phyloP scores from a whole-genome alignment of 2,329 filamentous ascomycete genomes.

The Celoporthe dispersa region DNA sequence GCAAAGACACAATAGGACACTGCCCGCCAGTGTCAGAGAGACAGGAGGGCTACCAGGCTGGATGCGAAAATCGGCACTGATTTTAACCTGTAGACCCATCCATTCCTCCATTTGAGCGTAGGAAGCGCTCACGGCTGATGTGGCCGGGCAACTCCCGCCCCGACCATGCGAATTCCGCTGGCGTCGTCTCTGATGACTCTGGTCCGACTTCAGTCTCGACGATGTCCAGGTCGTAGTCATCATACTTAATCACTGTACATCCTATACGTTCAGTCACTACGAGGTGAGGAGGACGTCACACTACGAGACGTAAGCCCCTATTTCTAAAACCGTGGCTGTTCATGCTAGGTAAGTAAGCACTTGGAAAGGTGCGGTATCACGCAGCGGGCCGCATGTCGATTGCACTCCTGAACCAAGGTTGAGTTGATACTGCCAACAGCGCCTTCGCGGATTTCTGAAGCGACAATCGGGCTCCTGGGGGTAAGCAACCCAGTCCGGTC shows the following conservation, averaged over 20 bases:
- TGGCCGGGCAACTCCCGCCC: not conserved
- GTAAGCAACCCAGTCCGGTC: not conserved
- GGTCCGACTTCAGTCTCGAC: not conserved
- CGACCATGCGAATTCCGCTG: not conserved
- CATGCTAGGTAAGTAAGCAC: not conserved
- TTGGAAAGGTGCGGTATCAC: not conserved
- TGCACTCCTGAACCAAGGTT: not conserved
- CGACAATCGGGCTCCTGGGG: not conserved
- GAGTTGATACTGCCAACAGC: not conserved
- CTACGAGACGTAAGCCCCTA: not conserved
- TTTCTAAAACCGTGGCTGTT: not conserved
- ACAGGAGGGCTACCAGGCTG: no score
- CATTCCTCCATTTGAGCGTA: not conserved
- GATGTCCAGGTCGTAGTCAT: not conserved
- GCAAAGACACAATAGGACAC: not conserved
- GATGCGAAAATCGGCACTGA: not conserved
- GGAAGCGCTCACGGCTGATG: not conserved
- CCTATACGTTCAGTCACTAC: not conserved
- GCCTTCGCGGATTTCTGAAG: not conserved
- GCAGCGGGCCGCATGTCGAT: not conserved
- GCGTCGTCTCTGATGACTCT: not conserved
- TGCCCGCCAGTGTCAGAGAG: no score
- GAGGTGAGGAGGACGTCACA: not conserved
- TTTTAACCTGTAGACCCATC: not conserved
- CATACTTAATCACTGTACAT: not conserved